A percentile compares a stretch with the other conserved stretches of the same genome.
Evolutionary conservation across 2,329 filamentous ascomycete genomes (phyloP).

Genomic region (Alternaria incomplexa): DNA sequence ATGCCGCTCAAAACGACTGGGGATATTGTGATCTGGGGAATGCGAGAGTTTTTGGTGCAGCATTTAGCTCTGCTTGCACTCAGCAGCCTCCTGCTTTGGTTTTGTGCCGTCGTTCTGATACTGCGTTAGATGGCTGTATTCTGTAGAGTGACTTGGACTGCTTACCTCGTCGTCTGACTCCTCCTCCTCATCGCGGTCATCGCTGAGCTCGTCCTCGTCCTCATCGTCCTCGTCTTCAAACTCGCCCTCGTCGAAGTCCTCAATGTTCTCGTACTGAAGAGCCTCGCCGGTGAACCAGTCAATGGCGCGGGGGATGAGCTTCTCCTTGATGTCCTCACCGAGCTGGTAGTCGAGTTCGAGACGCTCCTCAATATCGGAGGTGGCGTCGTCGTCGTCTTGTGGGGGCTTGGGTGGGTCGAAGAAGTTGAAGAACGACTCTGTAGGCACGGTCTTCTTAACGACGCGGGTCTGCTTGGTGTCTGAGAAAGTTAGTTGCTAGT

Average conservation of each 20-base stretch:
- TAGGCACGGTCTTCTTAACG: conserved; percentile 98
- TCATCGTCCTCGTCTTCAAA: conserved; percentile 93
- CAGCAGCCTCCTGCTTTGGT: conserved; percentile 53
- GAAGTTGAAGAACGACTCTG: conserved; percentile 97
- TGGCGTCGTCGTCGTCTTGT: conserved; percentile 76
- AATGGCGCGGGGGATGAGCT: conserved; percentile 96
- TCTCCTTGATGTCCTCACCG: conserved; percentile 99
- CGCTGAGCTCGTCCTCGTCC: conserved; percentile 83
- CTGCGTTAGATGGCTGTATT: conserved; percentile 16
- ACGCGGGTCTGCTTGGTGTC: conserved; percentile 99
- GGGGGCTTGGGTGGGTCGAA: conserved; percentile 92
- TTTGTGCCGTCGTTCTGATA: conserved; percentile 50
- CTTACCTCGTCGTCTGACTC: conserved; percentile 52
- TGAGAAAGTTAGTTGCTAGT: conserved; percentile 49
- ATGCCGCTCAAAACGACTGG: conserved; percentile 20
- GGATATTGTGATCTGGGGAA: conserved; percentile 3
- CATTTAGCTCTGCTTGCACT: conserved; percentile 54
- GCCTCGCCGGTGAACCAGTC: conserved; percentile 99
- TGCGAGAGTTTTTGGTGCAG: conserved; percentile 2
- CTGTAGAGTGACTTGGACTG: not conserved
- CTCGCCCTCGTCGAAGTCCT: conserved; percentile 81
- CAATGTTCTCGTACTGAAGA: conserved; percentile 92
- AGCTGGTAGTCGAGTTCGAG: conserved; percentile 98
- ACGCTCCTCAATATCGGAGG: conserved; percentile 93
- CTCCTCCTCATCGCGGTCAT: conserved; percentile 78